Base-by-base conservation (phyloP, 2,329 filamentous ascomycete genomes). In the Colletotrichum graminicola region DNA sequence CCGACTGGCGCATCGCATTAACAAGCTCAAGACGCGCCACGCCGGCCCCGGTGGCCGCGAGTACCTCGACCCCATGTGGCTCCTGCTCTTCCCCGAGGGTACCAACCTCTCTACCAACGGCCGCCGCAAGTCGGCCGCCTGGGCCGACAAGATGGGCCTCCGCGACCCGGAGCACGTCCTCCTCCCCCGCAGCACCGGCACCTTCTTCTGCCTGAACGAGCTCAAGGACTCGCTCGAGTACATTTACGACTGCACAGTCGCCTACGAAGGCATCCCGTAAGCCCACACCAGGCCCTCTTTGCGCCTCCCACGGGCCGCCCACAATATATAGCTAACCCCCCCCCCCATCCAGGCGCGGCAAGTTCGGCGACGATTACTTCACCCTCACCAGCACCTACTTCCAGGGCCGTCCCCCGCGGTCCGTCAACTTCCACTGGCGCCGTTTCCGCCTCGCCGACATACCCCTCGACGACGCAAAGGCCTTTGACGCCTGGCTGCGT, bases 381-480 rank as follows among this genome's bases (percentile, higher is more conserved):
- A 95, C 93, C 0, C 86, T 99, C 5, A 89, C 90, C 3, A 94
- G 94, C 60, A 97, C 94, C 5, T 97, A 96, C 79, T 91, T 98
- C 73, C 90, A 96, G 80, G 95, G 96, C 16, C 90, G 93, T 1
- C 92, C 95, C 0, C 96, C 95, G 1, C 97, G 95, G 79, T 97
- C 94, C 1, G 95, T 98, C 77, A 98, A 98, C 81, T 95, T 98
- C 85, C 93, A 97, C 82, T 99, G 95, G 94, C 90, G 96, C 64
- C 91, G 94, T 12, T 98, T 97, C 81, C 88, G 89, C 43, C 79
- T 98, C 18, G 87, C 88, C 29, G 90, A 94, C 26, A 97, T 99
- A 54, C 95, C 95, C 0, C 87, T 97, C 12, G 87, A 94, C 41
- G 89, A 92, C 75, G 86, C 88, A 21, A 88, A 92, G 51, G 85